Conservation (phyloP, 306 rosid genomes). For the Fagus sylvatica region DNA sequence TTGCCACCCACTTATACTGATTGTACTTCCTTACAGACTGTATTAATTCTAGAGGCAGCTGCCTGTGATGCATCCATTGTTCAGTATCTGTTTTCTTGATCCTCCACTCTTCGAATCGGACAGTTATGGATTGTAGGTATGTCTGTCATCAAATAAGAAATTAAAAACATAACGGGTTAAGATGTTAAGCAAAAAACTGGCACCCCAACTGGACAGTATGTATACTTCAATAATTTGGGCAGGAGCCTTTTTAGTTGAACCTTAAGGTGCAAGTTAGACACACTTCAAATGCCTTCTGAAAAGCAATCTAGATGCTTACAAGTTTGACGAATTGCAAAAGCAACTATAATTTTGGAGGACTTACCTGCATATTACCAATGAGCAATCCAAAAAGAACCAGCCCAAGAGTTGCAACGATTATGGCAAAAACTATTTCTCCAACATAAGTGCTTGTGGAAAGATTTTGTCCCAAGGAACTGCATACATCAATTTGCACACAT, state of each 20-base stretch:
- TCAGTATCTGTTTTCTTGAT: slow-evolving; percentile 86
- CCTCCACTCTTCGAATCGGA: slow-evolving; percentile 93
- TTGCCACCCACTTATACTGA: slow-evolving; percentile 93
- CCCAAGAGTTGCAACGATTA: slow-evolving; percentile 77
- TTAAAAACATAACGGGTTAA: too few relatives aligned
- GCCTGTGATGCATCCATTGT: slow-evolving; percentile 98
- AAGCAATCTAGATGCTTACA: neutral
- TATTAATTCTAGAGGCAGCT: slow-evolving; percentile 69
- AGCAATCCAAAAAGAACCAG: slow-evolving; percentile 86
- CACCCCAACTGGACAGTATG: too few relatives aligned
- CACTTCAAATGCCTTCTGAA: too few relatives aligned
- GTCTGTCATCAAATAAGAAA: slow-evolving; percentile 39
- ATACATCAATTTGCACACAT: slow-evolving; percentile 3
- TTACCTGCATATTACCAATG: slow-evolving; percentile 97
- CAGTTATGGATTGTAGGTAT: slow-evolving; percentile 83
- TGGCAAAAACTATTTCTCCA: slow-evolving; percentile 83
- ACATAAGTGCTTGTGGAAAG: slow-evolving; percentile 82
- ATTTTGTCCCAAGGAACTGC: slow-evolving; percentile 93
- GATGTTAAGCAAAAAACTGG: too few relatives aligned
- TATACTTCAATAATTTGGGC: too few relatives aligned
- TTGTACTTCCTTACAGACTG: slow-evolving; percentile 72
- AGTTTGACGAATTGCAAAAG: neutral
- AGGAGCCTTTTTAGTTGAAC: too few relatives aligned
- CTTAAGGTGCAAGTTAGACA: too few relatives aligned
- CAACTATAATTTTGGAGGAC: neutral